Percentiles rank a stretch among this genome's conserved stretches.
phyloP scores from a whole-genome alignment of 1,284 basidiomycete species.

The Trichosporon asahii region DNA sequence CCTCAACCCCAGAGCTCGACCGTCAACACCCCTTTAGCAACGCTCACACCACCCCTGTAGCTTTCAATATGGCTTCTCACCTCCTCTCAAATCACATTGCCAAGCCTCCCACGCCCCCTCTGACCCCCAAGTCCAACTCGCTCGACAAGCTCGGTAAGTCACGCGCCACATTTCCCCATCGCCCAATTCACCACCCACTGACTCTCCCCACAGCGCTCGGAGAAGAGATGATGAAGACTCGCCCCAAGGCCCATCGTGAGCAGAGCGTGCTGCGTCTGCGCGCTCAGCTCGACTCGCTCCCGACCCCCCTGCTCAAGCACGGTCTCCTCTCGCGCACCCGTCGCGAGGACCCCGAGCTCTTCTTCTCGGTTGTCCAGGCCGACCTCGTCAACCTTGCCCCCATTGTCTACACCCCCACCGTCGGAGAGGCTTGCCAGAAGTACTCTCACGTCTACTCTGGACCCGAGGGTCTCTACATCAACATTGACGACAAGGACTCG shows the following conservation, averaged over 20 bases:
- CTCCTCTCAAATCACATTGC: conserved; percentile 15
- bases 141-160: conserved; percentile 17
- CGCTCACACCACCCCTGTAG: conserved; percentile 9
- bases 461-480: conserved; percentile 70
- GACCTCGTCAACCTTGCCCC: conserved; percentile 56
- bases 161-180: background rate
- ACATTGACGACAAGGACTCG: conserved; percentile 69
- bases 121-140: conserved; percentile 27
- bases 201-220: conserved; percentile 16
- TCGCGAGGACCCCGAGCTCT: conserved; percentile 42
- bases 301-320: conserved; percentile 45
- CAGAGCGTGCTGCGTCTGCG: conserved; percentile 47
- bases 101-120: conserved; percentile 21
- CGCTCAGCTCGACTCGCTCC: conserved; percentile 38
- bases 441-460: conserved; percentile 76
- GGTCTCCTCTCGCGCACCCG: conserved; percentile 42
- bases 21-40: background rate
- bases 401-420: conserved; percentile 86
- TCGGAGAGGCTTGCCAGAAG: conserved; percentile 85
- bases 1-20: conserved; percentile 1
- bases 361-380: conserved; percentile 43
- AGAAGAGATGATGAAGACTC: conserved; percentile 7
- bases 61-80: conserved; percentile 15
- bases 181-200: background rate
- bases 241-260: conserved; percentile 20